These are phyloP conservation scores for Metschnikowia borealis DNA, from an alignment of 805 yeast genomes.

Conservation along the genomic window DNA sequence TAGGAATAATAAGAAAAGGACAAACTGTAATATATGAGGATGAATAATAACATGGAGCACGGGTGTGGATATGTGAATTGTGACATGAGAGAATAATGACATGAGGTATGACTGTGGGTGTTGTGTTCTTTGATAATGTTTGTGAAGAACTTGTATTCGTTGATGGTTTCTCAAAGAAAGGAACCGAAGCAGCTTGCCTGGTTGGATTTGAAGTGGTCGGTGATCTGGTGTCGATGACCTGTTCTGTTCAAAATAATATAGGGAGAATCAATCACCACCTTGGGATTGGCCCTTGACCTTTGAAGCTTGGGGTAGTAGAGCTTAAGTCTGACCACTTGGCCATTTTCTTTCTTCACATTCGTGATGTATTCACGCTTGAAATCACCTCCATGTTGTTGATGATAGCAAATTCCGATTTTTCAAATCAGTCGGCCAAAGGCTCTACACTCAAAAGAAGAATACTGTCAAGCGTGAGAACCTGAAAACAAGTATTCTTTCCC, in stretches of 20 bases:
- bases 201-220: conserved; percentile 48
- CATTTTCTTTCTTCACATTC: conserved; percentile 53
- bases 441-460: conserved; percentile 67
- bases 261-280: conserved; percentile 74
- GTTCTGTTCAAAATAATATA: conserved; percentile 81
- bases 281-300: conserved; percentile 54
- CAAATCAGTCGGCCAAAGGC: conserved; percentile 59
- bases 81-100: too few species aligned
- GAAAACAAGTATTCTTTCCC: conserved; percentile 70
- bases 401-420: conserved; percentile 68
- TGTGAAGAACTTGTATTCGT: too few species aligned
- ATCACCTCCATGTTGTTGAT: conserved; percentile 53
- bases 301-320: conserved; percentile 58
- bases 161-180: too few species aligned
- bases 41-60: too few species aligned
- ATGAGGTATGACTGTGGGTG: too few species aligned
- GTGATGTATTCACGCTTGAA: conserved; percentile 55
- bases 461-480: conserved; percentile 71
- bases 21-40: too few species aligned
- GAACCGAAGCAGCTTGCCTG: too few species aligned
- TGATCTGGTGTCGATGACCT: conserved; percentile 56
- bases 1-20: too few species aligned
- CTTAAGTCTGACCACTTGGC: conserved; percentile 60
- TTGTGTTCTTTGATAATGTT: too few species aligned
- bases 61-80: too few species aligned